phyloP scores from a whole-genome alignment of 768 basidiomycete species.

The Coprinopsis sp. region DNA sequence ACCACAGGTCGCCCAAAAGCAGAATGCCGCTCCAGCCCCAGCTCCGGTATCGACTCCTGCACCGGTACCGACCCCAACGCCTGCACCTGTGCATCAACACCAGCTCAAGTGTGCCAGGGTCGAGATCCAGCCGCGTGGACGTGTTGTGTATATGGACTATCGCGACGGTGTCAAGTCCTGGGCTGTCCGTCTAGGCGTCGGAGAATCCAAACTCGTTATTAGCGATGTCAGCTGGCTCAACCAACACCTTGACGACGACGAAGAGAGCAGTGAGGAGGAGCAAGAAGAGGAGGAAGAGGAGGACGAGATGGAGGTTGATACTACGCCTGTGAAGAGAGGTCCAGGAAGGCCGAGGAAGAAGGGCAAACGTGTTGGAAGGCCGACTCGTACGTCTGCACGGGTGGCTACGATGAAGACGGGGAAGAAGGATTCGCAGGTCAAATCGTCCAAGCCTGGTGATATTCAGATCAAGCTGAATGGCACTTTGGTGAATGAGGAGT shows the following conservation, averaged over 20 bases:
- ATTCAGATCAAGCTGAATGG: slow-evolving; percentile 67
- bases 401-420: slow-evolving; percentile 23
- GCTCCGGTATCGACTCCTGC: slow-evolving; percentile 18
- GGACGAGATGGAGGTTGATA: slow-evolving; percentile 41
- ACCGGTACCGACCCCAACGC: slow-evolving; percentile 23
- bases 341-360: slow-evolving; percentile 35
- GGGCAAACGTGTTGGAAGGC: slow-evolving; percentile 33
- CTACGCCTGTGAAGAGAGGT: slow-evolving; percentile 38
- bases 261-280: slow-evolving; percentile 53
- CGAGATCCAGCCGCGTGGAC: slow-evolving; percentile 52
- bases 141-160: slow-evolving; percentile 56
- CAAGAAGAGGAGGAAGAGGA: slow-evolving; percentile 38
- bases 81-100: slow-evolving; percentile 31
- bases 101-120: slow-evolving; percentile 52
- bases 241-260: slow-evolving; percentile 47
- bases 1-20: slow-evolving; percentile 17
- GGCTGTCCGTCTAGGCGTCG: slow-evolving; percentile 57
- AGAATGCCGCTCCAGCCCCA: slow-evolving; percentile 19
- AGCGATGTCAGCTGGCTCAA: slow-evolving; percentile 49
- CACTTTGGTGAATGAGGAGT: slow-evolving; percentile 38
- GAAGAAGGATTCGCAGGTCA: slow-evolving; percentile 24
- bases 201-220: slow-evolving; percentile 54
- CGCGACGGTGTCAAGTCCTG: slow-evolving; percentile 71
- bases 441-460: slow-evolving; percentile 45
- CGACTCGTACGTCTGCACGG: slow-evolving; percentile 22